Conservation (phyloP, 768 basidiomycete species). For the Macrocybe gigantea region DNA sequence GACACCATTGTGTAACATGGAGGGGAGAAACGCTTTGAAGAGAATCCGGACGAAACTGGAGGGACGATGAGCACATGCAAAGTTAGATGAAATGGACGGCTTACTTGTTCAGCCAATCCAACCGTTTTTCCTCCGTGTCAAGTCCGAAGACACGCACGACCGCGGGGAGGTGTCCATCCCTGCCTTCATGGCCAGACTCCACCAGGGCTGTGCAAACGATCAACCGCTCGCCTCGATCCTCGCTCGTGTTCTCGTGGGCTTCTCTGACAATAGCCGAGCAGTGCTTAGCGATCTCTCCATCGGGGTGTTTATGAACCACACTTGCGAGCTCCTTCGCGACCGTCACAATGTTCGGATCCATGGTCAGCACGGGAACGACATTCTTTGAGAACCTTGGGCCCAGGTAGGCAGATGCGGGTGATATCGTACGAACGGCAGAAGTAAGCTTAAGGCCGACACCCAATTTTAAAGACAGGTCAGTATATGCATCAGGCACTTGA, state of each 20-base stretch:
- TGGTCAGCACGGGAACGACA: constrained; percentile 42
- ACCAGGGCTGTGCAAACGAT: constrained; percentile 55
- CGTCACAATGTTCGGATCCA: constrained; percentile 42
- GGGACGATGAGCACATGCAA: constrained; percentile 1
- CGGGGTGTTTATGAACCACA: constrained; percentile 39
- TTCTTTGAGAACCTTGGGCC: constrained; percentile 50
- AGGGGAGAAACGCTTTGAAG: constrained; percentile 50
- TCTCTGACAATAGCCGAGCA: constrained; percentile 49
- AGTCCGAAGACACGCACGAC: constrained; percentile 46
- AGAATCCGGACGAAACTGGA: constrained; percentile 42
- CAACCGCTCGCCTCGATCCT: constrained; percentile 40
- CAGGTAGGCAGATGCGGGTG: constrained; percentile 51
- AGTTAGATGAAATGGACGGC: constrained; percentile 6
- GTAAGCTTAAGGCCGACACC: constrained; percentile 53
- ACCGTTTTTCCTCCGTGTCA: constrained; percentile 42
- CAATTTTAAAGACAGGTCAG: constrained; percentile 45
- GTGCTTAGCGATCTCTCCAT: constrained; percentile 49
- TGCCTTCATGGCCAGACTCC: constrained; percentile 45
- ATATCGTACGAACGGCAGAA: constrained; percentile 52
- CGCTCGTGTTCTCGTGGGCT: constrained; percentile 41
- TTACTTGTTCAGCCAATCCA: constrained; percentile 46
- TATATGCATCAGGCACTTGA: constrained; percentile 39
- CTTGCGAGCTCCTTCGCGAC: constrained; percentile 54
- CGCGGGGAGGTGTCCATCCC: constrained; percentile 37
- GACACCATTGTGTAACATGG: constrained; percentile 48